Percentiles rank a stretch among this genome's conserved stretches.
Conservation (phyloP, 352 stramenopile genomes). For the Globisporangium nagaii region DNA sequence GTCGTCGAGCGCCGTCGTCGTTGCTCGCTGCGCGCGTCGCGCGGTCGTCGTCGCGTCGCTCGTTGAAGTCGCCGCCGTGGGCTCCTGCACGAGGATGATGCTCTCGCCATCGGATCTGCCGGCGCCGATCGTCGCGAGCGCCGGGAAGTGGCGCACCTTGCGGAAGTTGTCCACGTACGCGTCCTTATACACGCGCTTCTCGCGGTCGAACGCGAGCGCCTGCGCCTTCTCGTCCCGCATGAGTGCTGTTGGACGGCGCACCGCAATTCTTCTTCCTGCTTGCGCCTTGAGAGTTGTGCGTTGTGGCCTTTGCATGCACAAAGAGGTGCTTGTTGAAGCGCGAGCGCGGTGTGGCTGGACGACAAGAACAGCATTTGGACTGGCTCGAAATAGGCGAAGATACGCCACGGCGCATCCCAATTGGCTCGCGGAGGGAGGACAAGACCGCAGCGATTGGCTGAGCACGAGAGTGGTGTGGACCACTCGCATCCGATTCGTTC, state of each 20-base stretch:
- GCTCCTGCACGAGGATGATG: slow-evolving; percentile 66
- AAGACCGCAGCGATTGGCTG: not conserved
- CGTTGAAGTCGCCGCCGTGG: not conserved
- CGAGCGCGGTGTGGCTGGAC: too few relatives aligned
- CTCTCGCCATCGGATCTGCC: slow-evolving; percentile 42
- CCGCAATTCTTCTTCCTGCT: not conserved
- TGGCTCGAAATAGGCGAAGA: slow-evolving; percentile 10
- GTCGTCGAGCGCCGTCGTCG: slow-evolving; percentile 26
- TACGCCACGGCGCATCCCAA: slow-evolving; percentile 2
- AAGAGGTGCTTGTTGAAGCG: too few relatives aligned
- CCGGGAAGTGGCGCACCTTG: slow-evolving; percentile 69
- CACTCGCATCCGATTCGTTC: too few relatives aligned
- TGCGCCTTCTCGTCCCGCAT: slow-evolving; percentile 31
- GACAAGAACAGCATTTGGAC: slow-evolving; percentile 1
- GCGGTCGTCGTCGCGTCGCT: not conserved
- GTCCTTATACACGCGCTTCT: slow-evolving; percentile 77
- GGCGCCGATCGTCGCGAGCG: slow-evolving; percentile 44
- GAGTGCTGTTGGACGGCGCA: too few relatives aligned
- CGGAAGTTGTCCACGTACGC: slow-evolving; percentile 68
- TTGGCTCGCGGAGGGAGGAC: not conserved
- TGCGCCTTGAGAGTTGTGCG: too few relatives aligned
- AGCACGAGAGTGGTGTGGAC: too few relatives aligned
- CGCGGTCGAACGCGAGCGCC: slow-evolving; percentile 54
- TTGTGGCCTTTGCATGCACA: too few relatives aligned
- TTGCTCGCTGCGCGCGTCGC: slow-evolving; percentile 4